Conservation (phyloP, 257 asterid species). For the Haberlea rhodopensis region DNA sequence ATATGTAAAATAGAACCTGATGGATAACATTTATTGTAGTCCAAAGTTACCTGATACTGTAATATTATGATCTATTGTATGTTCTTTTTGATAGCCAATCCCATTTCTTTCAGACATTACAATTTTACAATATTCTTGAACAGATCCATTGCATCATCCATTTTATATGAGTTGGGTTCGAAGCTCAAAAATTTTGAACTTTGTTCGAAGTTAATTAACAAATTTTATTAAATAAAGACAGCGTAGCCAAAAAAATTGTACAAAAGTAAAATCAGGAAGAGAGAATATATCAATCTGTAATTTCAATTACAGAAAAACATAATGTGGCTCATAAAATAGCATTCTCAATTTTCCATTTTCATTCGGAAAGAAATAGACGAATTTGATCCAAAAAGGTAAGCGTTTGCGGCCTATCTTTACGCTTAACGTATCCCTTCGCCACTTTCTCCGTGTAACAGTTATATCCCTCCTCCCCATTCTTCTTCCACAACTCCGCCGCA, state of each 20-base stretch:
- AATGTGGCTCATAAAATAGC: too few species aligned
- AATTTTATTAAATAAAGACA: too few species aligned
- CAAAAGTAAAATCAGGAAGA: background rate
- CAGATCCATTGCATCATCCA: background rate
- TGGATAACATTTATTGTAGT: conserved; percentile 20
- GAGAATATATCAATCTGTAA: background rate
- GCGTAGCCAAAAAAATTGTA: too few species aligned
- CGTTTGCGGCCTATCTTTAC: conserved; percentile 64
- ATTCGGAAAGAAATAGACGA: conserved; percentile 36
- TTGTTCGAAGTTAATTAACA: too few species aligned
- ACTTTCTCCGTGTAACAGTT: conserved; percentile 55
- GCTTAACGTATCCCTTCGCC: conserved; percentile 61
- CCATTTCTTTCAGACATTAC: background rate
- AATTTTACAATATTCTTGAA: background rate
- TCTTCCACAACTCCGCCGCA: conserved; percentile 73
- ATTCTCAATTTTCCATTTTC: background rate
- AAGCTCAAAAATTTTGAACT: too few species aligned
- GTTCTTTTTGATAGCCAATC: conserved; percentile 3
- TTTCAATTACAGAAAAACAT: background rate
- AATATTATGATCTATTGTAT: conserved; percentile 26
- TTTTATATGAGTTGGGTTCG: background rate
- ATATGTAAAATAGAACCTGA: conserved; percentile 16
- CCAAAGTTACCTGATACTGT: conserved; percentile 14
- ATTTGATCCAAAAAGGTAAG: conserved; percentile 64
- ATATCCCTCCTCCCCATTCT: conserved; percentile 55